phyloP scores from a whole-genome alignment of 768 basidiomycete species.

The Antrodiella citrinella region DNA sequence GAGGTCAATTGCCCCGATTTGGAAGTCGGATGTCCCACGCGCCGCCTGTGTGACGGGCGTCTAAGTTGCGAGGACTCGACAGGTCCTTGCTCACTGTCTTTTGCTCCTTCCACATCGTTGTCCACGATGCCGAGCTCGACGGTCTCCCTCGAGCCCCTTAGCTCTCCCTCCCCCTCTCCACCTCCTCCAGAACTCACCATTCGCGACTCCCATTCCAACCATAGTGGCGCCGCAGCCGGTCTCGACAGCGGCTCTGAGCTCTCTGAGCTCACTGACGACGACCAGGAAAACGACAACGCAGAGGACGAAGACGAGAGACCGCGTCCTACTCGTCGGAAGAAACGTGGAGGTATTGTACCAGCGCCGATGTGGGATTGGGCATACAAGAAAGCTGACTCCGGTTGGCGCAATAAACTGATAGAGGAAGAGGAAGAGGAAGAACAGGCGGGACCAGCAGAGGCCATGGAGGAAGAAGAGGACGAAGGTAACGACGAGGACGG shows the following conservation, averaged over 20 bases:
- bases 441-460: conserved; percentile 36
- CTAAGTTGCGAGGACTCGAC: background rate
- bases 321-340: conserved; percentile 18
- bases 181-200: conserved; percentile 25
- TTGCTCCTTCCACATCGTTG: conserved; percentile 14
- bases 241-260: conserved; percentile 69
- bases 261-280: conserved; percentile 79
- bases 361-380: conserved; percentile 87
- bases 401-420: conserved; percentile 24
- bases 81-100: conserved; percentile 6
- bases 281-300: conserved; percentile 39
- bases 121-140: conserved; percentile 43
- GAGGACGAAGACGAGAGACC: conserved; percentile 21
- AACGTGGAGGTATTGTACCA: conserved; percentile 57
- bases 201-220: conserved; percentile 19
- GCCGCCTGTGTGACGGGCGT: background rate
- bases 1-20: background rate
- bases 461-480: conserved; percentile 59
- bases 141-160: conserved; percentile 55
- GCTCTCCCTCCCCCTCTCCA: conserved; percentile 61
- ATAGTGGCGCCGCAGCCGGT: conserved; percentile 26
- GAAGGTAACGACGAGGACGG: conserved; percentile 39
- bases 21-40: background rate
- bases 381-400: conserved; percentile 30
- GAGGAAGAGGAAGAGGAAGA: conserved; percentile 44